Evolutionary conservation across 2,329 filamentous ascomycete genomes (phyloP).

Genomic region (Chaetomium globosum): DNA sequence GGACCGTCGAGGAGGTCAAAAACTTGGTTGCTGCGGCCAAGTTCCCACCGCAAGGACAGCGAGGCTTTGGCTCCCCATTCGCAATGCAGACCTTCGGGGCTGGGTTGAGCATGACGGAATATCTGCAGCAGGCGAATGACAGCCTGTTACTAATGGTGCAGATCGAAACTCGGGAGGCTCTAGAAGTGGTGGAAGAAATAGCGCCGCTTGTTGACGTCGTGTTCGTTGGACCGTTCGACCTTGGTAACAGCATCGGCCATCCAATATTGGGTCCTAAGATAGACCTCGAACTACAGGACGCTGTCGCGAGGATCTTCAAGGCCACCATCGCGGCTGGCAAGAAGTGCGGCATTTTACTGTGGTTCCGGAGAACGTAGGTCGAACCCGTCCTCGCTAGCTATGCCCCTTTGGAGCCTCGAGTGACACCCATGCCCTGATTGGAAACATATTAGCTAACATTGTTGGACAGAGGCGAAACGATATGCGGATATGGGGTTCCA

Average conservation of each 20-base stretch:
- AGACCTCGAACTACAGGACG: conserved; percentile 59
- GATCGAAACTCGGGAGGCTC: conserved; percentile 66
- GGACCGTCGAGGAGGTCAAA: conserved; percentile 56
- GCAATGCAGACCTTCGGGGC: conserved; percentile 54
- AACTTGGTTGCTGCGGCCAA: conserved; percentile 56
- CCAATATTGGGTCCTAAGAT: conserved; percentile 65
- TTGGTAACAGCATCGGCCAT: conserved; percentile 64
- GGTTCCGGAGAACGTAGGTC: conserved; percentile 51
- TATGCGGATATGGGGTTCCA: conserved; percentile 62
- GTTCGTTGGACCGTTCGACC: conserved; percentile 68
- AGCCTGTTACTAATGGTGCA: conserved; percentile 66
- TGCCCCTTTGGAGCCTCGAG: background rate
- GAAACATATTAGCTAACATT: background rate
- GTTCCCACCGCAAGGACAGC: conserved; percentile 57
- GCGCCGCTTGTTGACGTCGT: conserved; percentile 65
- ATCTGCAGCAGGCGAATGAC: conserved; percentile 59
- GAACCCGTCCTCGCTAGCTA: background rate
- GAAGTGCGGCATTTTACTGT: conserved; percentile 66
- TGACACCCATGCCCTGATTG: background rate
- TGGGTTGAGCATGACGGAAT: conserved; percentile 55
- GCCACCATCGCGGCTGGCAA: conserved; percentile 65
- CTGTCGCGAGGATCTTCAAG: conserved; percentile 60
- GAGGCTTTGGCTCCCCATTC: conserved; percentile 61
- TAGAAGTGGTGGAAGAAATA: conserved; percentile 64
- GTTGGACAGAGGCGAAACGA: conserved; percentile 47